Conservation (phyloP, 2,329 filamentous ascomycete species). For the Stachybotrys echinatus region DNA sequence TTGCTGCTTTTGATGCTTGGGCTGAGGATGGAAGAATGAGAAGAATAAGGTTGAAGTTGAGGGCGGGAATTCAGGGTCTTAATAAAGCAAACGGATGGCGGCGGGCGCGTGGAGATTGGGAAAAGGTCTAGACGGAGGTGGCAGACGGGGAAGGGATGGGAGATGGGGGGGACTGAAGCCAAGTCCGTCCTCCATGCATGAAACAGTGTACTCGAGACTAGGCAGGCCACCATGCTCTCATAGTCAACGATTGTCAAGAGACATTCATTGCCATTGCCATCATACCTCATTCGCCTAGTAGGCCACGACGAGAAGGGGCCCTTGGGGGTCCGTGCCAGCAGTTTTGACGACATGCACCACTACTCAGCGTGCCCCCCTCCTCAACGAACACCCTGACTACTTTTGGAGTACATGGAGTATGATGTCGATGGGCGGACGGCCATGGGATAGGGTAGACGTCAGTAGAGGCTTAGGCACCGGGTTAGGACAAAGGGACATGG, state of each 20-base stretch:
- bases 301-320: neutral
- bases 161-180: neutral
- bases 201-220: neutral
- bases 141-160: neutral
- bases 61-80: slow-evolving; percentile 12
- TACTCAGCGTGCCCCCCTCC: no score
- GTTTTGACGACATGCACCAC: no score
- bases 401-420: no score
- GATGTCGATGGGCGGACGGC: no score
- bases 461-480: no score
- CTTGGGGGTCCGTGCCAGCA: no score
- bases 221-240: neutral
- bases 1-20: neutral
- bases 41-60: neutral
- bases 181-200: neutral
- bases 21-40: neutral
- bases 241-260: neutral
- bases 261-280: neutral
- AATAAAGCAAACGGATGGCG: slow-evolving; percentile 8
- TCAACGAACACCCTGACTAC: no score
- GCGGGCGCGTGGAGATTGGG: neutral
- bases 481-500: no score
- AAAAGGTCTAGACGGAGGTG: neutral
- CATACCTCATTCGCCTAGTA: neutral
- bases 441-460: no score